phyloP scores from a whole-genome alignment of 768 basidiomycete species.

The Fomitopsis serialis region DNA sequence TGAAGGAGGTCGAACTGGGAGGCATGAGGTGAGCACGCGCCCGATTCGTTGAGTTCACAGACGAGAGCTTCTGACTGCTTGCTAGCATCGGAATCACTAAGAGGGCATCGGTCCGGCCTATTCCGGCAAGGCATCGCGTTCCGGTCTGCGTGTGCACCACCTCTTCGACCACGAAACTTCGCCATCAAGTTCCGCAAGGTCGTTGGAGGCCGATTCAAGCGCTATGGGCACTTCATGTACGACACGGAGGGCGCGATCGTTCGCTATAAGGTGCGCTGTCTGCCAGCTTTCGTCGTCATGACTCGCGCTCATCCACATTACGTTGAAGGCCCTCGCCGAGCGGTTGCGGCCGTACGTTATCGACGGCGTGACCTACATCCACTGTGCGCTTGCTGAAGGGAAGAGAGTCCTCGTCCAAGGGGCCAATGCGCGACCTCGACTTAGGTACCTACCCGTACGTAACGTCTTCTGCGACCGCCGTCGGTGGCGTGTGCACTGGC shows the following conservation, averaged over 20 bases:
- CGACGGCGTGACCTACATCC: constrained; percentile 83
- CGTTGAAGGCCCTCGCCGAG: constrained; percentile 74
- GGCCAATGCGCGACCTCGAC: constrained; percentile 94
- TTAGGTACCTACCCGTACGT: constrained; percentile 98
- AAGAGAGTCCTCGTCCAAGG: constrained; percentile 93
- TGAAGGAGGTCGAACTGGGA: constrained; percentile 97
- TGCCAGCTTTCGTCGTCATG: background rate
- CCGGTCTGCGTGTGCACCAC: constrained; percentile 94
- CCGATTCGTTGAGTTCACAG: background rate
- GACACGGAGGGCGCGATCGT: constrained; percentile 95
- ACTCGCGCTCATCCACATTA: background rate
- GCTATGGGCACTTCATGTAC: constrained; percentile 96
- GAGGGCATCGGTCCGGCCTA: constrained; percentile 98
- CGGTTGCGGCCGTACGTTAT: constrained; percentile 84
- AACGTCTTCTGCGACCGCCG: constrained; percentile 88
- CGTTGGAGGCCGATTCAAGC: constrained; percentile 96
- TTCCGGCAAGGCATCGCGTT: constrained; percentile 94
- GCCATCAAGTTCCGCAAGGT: constrained; percentile 89
- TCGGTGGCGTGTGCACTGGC: constrained; percentile 96
- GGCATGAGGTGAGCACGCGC: constrained; percentile 55
- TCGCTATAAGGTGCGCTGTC: constrained; percentile 71
- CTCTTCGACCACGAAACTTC: constrained; percentile 86
- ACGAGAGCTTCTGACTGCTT: background rate
- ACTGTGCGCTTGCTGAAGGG: constrained; percentile 65
- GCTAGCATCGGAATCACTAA: constrained; percentile 93